Percentiles rank a stretch among this genome's conserved stretches.
Conservation (phyloP, 2,329 filamentous ascomycete genomes). For the Neocucurbitaria cava region DNA sequence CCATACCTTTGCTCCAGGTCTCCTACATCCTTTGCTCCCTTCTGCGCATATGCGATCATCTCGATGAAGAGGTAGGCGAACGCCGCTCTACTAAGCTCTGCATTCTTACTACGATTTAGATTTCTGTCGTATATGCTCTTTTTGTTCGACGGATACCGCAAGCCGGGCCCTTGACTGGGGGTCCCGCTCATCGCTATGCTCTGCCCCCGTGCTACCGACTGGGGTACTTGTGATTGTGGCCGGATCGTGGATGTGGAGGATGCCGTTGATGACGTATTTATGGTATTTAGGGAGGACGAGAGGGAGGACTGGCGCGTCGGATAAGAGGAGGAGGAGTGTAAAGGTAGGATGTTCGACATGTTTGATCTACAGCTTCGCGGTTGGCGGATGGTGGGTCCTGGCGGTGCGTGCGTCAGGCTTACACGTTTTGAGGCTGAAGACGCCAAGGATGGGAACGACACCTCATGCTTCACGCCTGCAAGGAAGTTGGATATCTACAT, state of each 20-base stretch:
- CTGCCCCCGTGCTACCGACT: constrained; percentile 13
- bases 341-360: constrained; percentile 33
- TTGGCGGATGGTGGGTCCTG: not conserved
- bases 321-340: constrained; percentile 16
- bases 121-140: constrained; percentile 99
- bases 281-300: constrained; percentile 4
- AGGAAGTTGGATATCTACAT: too few species aligned
- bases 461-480: not conserved
- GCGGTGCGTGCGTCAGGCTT: not conserved
- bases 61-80: constrained; percentile 97
- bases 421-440: not conserved
- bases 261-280: constrained; percentile 1
- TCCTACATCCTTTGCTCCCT: constrained; percentile 87
- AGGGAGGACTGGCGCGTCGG: constrained; percentile 18
- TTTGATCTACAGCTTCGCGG: constrained; percentile 6
- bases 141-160: constrained; percentile 88
- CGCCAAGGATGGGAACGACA: not conserved
- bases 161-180: constrained; percentile 54
- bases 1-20: constrained; percentile 87
- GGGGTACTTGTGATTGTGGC: constrained; percentile 10
- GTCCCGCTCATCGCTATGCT: constrained; percentile 35
- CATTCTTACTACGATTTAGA: constrained; percentile 84
- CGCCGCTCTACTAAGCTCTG: constrained; percentile 88
- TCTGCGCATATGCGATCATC: constrained; percentile 95
- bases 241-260: constrained; percentile 10